Base-by-base conservation (phyloP, 1,284 basidiomycete genomes). In the Papiliotrema terrestris region DNA sequence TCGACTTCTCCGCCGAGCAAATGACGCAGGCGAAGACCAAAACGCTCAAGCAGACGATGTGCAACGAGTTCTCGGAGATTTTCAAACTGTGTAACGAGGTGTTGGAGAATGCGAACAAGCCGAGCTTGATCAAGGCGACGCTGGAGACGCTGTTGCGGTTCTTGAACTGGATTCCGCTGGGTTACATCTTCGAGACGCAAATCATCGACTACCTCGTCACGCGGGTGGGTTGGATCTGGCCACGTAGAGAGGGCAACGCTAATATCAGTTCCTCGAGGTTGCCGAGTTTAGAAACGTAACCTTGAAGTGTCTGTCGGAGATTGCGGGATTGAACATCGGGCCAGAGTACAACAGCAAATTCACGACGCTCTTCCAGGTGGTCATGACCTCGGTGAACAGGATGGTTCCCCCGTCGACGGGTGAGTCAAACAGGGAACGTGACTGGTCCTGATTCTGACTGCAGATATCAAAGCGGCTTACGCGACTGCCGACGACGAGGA, bases 21-120 rank as follows among this genome's bases (percentile, higher is more conserved):
- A 92, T 99, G 93, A 98, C 95, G 0, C 93, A 96, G 76, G 88
- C 88, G 17, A 99, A 98, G 81, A 96, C 93, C 59, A 97, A 97
- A 78, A 88, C 90, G 63, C 80, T 99, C 60, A 99, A 99, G 82
- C 94, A 96, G 72, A 90, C 93, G 66, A 94, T 97, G 89, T 93
- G 91, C 74, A 89, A 88, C 67, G 93, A 97, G 79, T 98, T 98
- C 75, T 88, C 88, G 46, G 93, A 96, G 71, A 92, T 97, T 74
- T 96, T 96, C 84, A 89, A 89, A 66, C 83, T 97, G 26, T 97
- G 92, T 75, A 89, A 88, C 59, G 95, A 98, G 76, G 93, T 99
- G 36, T 82, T 99, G 44, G 92, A 94, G 72, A 95, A 97, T 78
- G 95, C 96, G n/a, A 87, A 92, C 72, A 98, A 98, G 80, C 86